phyloP scores from a whole-genome alignment of 2,329 filamentous ascomycete genomes.

The Rhytidhysteron rufulum region DNA sequence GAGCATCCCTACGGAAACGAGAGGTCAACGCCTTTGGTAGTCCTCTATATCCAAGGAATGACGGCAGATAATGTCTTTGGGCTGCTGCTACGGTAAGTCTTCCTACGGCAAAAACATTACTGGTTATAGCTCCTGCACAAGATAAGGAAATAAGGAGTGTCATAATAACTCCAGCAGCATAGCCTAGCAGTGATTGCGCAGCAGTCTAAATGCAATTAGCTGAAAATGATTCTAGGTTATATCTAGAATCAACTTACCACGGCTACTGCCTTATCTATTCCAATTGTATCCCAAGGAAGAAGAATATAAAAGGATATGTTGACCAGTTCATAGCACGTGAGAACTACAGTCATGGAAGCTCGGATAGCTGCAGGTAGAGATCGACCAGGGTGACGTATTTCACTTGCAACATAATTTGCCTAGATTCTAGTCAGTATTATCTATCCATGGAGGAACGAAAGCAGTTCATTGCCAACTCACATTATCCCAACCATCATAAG shows the following conservation, averaged over 20 bases:
- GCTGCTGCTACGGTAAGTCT: constrained; percentile 58
- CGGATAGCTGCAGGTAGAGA: constrained; percentile 59
- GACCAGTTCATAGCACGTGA: constrained; percentile 56
- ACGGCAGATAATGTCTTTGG: constrained; percentile 32
- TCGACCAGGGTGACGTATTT: constrained; percentile 30
- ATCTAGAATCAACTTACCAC: constrained; percentile 45
- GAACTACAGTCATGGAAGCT: constrained; percentile 56
- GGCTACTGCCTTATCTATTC: constrained; percentile 59
- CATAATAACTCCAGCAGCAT: constrained; percentile 50
- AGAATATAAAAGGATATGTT: constrained; percentile 62
- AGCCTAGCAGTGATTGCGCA: constrained; percentile 49
- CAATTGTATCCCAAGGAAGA: constrained; percentile 57
- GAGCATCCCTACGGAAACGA: no score
- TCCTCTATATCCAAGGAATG: constrained; percentile 26
- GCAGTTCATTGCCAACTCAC: constrained; percentile 32
- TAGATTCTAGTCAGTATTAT: constrained; percentile 15
- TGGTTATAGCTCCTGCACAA: constrained; percentile 58
- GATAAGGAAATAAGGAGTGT: constrained; percentile 58
- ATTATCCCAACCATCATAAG: constrained; percentile 65
- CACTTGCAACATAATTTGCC: constrained; percentile 38
- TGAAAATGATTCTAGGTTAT: constrained; percentile 3
- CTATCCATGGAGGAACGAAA: constrained; percentile 12
- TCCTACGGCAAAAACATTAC: constrained; percentile 60
- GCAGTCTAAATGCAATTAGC: constrained; percentile 48
- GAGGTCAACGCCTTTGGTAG: constrained; percentile 4